Evolutionary conservation across 2,329 filamentous ascomycete genomes (phyloP).

Genomic region (Colletotrichum higginsianum): DNA sequence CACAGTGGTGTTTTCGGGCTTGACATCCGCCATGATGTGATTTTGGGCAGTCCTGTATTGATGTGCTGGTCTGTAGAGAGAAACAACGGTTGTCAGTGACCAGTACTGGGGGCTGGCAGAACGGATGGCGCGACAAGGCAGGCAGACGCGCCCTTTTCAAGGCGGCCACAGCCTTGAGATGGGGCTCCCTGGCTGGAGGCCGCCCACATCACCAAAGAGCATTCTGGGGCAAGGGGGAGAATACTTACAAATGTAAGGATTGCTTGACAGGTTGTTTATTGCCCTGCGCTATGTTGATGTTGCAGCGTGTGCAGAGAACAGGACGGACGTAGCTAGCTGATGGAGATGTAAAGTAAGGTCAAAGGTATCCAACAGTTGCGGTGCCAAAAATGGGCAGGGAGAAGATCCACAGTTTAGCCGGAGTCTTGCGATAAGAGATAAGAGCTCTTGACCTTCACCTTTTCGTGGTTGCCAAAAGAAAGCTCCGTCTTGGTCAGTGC

Average conservation of each 20-base stretch:
- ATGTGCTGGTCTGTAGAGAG: slow-evolving; percentile 4
- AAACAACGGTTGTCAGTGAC: not conserved
- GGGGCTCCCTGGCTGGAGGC: slow-evolving; percentile 15
- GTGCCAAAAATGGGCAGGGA: slow-evolving; percentile 33
- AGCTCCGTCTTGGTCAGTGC: not conserved
- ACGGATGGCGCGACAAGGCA: slow-evolving; percentile 23
- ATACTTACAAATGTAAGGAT: not conserved
- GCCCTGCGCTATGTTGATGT: slow-evolving; percentile 23
- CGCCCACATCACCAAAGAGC: not conserved
- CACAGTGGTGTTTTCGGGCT: slow-evolving; percentile 48
- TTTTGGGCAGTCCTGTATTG: not conserved
- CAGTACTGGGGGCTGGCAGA: not conserved
- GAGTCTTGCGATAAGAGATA: slow-evolving; percentile 35
- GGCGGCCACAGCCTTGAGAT: slow-evolving; percentile 29
- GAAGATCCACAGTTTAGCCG: slow-evolving; percentile 37
- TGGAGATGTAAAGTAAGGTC: slow-evolving; percentile 16
- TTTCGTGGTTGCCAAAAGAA: not conserved
- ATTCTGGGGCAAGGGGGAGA: not conserved
- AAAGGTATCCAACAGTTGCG: slow-evolving; percentile 17
- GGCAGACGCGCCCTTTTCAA: slow-evolving; percentile 29
- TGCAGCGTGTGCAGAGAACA: slow-evolving; percentile 25
- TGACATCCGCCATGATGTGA: slow-evolving; percentile 48
- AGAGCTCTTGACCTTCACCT: slow-evolving; percentile 30
- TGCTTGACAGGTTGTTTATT: slow-evolving; percentile 14
- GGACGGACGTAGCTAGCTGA: slow-evolving; percentile 13